Conservation (phyloP, 495 filamentous ascomycete genomes). For the Xylaria grammica region DNA sequence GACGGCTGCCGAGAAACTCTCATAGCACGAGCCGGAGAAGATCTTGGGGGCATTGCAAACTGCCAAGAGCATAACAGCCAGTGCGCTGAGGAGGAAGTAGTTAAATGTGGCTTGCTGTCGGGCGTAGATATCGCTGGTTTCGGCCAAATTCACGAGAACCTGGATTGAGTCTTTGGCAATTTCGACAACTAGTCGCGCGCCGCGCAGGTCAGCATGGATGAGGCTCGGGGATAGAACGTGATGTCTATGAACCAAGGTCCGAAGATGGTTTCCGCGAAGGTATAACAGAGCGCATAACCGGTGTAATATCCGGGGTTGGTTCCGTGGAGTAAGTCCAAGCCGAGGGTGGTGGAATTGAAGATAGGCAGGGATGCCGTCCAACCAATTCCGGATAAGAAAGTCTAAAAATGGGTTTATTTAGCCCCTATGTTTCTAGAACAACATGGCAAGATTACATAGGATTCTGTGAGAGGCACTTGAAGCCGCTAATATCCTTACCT, state of each 20-base stretch:
- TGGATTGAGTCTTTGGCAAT: slow-evolving; percentile 69
- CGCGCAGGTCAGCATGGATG: slow-evolving; percentile 59
- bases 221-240: slow-evolving; percentile 63
- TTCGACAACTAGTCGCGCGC: slow-evolving; percentile 62
- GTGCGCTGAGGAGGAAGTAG: slow-evolving; percentile 67
- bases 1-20: slow-evolving; percentile 70
- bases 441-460: not conserved
- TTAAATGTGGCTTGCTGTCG: slow-evolving; percentile 69
- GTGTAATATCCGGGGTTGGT: slow-evolving; percentile 51
- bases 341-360: slow-evolving; percentile 34
- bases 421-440: slow-evolving; percentile 45
- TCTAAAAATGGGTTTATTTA: slow-evolving; percentile 68
- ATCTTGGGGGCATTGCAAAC: slow-evolving; percentile 64
- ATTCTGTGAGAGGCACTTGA: not conserved
- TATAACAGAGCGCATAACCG: slow-evolving; percentile 68
- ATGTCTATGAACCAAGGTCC: slow-evolving; percentile 68
- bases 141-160: slow-evolving; percentile 63
- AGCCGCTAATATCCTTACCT: not conserved
- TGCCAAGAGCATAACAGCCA: slow-evolving; percentile 68
- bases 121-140: slow-evolving; percentile 66
- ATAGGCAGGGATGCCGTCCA: slow-evolving; percentile 42
- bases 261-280: slow-evolving; percentile 67
- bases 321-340: slow-evolving; percentile 12
- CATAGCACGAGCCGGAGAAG: slow-evolving; percentile 60
- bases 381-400: slow-evolving; percentile 72